Conservation (phyloP, 495 filamentous ascomycete genomes). For the Penicillium angulare region DNA sequence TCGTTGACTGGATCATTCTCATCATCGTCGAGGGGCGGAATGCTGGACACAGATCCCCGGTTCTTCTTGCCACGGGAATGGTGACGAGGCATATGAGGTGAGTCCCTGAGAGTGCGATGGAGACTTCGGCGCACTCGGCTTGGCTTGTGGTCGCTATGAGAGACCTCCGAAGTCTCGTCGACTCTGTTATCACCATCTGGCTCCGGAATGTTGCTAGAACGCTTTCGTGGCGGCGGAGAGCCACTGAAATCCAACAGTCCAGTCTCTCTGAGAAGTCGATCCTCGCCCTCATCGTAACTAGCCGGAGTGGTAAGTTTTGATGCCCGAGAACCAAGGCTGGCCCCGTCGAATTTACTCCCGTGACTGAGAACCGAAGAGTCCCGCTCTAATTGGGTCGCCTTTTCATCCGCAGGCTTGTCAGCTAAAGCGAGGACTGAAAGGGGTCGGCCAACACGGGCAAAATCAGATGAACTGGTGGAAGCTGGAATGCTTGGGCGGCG, state of each 20-base stretch:
- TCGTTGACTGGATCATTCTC: constrained; percentile 50
- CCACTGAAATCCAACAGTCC: constrained; percentile 46
- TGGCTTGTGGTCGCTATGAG: constrained; percentile 40
- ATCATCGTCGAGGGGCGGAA: constrained; percentile 59
- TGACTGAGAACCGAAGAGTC: constrained; percentile 42
- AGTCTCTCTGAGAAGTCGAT: constrained; percentile 48
- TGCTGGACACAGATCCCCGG: constrained; percentile 65
- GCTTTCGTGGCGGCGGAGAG: constrained; percentile 33
- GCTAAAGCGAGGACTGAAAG: constrained; percentile 25
- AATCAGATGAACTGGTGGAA: constrained; percentile 33
- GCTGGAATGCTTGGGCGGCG: constrained; percentile 38
- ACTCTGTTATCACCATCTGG: constrained; percentile 35
- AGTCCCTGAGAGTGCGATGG: constrained; percentile 89
- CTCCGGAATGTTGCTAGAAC: constrained; percentile 33
- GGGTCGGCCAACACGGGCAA: constrained; percentile 26
- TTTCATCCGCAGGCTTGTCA: neutral
- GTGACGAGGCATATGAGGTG: constrained; percentile 59
- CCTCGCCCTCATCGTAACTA: constrained; percentile 46
- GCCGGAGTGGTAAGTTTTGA: constrained; percentile 39
- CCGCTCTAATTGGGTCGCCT: constrained; percentile 24
- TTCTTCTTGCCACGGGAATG: constrained; percentile 71
- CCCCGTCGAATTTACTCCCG: constrained; percentile 36
- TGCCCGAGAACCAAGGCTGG: constrained; percentile 35
- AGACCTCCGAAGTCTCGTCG: constrained; percentile 34
- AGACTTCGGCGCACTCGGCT: constrained; percentile 77